These are phyloP conservation scores for Pogostemon cablin DNA, from an alignment of 257 asterid genomes.

Conservation along the genomic window DNA sequence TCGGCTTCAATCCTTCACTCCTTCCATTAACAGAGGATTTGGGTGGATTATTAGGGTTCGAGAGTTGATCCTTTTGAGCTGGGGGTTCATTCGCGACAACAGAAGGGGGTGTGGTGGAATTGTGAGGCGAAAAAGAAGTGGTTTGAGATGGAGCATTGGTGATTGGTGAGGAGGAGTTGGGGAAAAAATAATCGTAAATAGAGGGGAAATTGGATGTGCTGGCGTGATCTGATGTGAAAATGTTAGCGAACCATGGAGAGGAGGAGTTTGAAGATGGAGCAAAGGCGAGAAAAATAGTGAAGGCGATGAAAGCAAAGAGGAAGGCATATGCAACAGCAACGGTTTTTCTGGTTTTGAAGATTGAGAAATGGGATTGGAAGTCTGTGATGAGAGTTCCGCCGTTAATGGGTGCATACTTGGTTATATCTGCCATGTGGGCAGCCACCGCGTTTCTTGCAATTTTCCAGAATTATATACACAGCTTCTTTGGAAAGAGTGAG, in stretches of 20 bases:
- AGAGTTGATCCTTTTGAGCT: slow-evolving; percentile 31
- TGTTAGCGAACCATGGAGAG: slow-evolving; percentile 67
- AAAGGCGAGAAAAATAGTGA: slow-evolving; percentile 77
- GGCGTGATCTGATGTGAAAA: slow-evolving; percentile 49
- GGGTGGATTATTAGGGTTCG: slow-evolving; percentile 32
- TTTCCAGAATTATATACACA: not conserved
- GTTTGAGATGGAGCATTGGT: slow-evolving; percentile 31
- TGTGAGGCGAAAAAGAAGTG: slow-evolving; percentile 20
- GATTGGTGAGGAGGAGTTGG: slow-evolving; percentile 41
- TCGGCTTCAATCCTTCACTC: slow-evolving; percentile 43
- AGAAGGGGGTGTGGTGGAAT: slow-evolving; percentile 28
- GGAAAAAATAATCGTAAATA: slow-evolving; percentile 50
- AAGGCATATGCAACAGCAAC: slow-evolving; percentile 53
- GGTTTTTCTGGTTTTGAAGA: slow-evolving; percentile 51
- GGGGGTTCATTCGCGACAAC: slow-evolving; percentile 16
- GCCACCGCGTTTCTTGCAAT: not conserved
- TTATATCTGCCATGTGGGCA: slow-evolving; percentile 58
- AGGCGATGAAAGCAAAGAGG: slow-evolving; percentile 60
- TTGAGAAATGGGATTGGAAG: slow-evolving; percentile 50
- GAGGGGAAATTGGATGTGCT: slow-evolving; percentile 68
- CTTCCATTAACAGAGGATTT: slow-evolving; percentile 22
- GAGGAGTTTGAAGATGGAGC: slow-evolving; percentile 70
- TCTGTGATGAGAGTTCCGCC: slow-evolving; percentile 62
- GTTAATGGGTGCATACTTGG: slow-evolving; percentile 64
- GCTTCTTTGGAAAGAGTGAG: slow-evolving; percentile 17